A percentile compares a stretch with the other conserved stretches of the same genome.
Evolutionary conservation across 495 filamentous ascomycete species (phyloP).

Genomic region (Penicillium coffeae): DNA sequence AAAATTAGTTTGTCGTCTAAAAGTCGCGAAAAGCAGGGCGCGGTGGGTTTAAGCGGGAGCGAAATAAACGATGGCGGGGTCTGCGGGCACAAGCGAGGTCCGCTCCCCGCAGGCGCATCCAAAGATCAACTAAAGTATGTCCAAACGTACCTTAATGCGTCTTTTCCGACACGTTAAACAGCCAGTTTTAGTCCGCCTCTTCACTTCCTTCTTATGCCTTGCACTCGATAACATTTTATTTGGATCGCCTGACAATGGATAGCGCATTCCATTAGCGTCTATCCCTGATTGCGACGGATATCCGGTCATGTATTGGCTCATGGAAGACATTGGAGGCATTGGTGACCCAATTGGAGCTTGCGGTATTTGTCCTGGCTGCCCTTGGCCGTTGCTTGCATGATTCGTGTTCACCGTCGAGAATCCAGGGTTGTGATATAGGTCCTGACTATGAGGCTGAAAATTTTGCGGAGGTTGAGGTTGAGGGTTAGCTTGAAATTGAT

Average conservation of each 20-base stretch:
- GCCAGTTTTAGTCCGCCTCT: conserved; percentile 95
- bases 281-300: conserved; percentile 40
- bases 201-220: conserved; percentile 97
- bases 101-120: conserved; percentile 35
- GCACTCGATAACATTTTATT: conserved; percentile 71
- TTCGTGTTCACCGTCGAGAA: conserved; percentile 24
- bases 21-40: conserved; percentile 16
- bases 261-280: conserved; percentile 38
- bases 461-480: conserved; percentile 28
- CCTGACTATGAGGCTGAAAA: conserved; percentile 31
- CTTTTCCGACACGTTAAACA: conserved; percentile 96
- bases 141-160: conserved; percentile 86
- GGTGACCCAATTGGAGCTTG: conserved; percentile 46
- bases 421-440: conserved; percentile 36
- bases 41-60: conserved; percentile 17
- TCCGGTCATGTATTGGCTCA: conserved; percentile 44
- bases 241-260: conserved; percentile 37
- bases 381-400: conserved; percentile 23
- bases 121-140: conserved; percentile 29
- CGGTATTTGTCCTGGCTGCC: conserved; percentile 35
- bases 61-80: conserved; percentile 40
- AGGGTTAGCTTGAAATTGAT: conserved; percentile 29
- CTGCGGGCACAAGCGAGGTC: conserved; percentile 47
- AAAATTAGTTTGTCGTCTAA: conserved; percentile 13
- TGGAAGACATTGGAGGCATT: conserved; percentile 41